These are phyloP conservation scores for Ensete glaucum DNA, from an alignment of 176 grass and related monocot genomes.

Conservation along the genomic window DNA sequence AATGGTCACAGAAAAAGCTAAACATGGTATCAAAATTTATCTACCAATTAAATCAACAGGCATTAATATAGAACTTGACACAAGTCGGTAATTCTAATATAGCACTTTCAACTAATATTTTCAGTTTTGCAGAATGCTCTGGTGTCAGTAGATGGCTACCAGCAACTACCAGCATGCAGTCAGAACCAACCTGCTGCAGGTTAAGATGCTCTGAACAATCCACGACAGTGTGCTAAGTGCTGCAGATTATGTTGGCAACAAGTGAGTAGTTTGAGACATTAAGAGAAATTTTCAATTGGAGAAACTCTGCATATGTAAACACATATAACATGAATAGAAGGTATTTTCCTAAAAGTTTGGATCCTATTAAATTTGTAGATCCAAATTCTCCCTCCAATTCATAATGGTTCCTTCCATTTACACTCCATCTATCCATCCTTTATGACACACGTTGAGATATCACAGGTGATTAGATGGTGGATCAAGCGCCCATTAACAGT, in stretches of 20 bases:
- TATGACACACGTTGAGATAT: not conserved
- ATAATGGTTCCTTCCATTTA: not conserved
- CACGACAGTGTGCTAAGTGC: not conserved
- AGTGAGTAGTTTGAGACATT: not conserved
- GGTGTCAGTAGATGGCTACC: not conserved
- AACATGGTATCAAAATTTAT: too few species aligned
- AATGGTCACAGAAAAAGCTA: too few species aligned
- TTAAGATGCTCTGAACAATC: not conserved
- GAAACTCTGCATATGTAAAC: too few species aligned
- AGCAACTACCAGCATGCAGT: not conserved
- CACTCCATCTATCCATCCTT: too few species aligned
- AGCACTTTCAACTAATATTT: too few species aligned
- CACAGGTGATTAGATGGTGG: not conserved
- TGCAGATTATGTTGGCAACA: not conserved
- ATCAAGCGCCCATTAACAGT: not conserved
- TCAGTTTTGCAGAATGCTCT: too few species aligned
- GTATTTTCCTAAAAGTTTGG: not conserved
- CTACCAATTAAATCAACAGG: too few species aligned
- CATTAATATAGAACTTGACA: too few species aligned
- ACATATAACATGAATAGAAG: too few species aligned
- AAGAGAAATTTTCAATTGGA: too few species aligned
- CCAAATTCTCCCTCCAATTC: not conserved
- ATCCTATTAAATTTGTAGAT: not conserved
- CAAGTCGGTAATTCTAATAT: too few species aligned
- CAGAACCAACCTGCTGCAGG: not conserved